Evolutionary conservation across 1,139 yeast species (phyloP).

Genomic region (Yamadazyma dushanensis): DNA sequence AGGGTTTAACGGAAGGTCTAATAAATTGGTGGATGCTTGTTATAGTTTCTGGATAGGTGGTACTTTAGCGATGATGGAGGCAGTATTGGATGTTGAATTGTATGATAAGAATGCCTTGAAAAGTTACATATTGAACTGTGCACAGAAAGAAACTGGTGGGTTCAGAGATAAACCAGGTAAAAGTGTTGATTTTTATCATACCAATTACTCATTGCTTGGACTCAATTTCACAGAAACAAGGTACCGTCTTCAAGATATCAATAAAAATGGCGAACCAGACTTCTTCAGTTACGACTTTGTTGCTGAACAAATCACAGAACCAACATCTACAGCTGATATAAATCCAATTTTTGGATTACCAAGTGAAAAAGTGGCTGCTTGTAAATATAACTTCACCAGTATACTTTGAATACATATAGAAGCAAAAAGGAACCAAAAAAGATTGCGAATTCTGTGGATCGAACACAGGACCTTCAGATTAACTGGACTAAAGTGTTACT

Average conservation of each 20-base stretch:
- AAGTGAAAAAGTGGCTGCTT: conserved; percentile 6
- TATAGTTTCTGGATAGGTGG: conserved; percentile 97
- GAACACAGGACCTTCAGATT: conserved; percentile 59
- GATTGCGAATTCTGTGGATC: conserved; percentile 54
- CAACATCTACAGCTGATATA: conserved; percentile 34
- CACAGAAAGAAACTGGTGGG: conserved; percentile 73
- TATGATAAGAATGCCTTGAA: conserved; percentile 58
- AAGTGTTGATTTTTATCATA: conserved; percentile 82
- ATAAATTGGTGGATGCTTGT: conserved; percentile 94
- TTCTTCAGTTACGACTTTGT: conserved; percentile 31
- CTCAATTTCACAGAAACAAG: conserved; percentile 65
- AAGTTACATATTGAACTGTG: conserved; percentile 70
- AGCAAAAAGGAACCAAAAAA: conserved; percentile 8
- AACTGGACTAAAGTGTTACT: conserved; percentile 37
- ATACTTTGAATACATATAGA: background rate
- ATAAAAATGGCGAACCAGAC: conserved; percentile 5
- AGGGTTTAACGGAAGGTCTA: conserved; percentile 86
- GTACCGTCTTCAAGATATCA: conserved; percentile 28
- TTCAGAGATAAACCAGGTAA: conserved; percentile 86
- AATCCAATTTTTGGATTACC: conserved; percentile 74
- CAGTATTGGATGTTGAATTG: conserved; percentile 35
- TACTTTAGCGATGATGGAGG: conserved; percentile 61
- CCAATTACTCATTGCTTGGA: conserved; percentile 82
- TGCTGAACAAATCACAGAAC: conserved; percentile 20
- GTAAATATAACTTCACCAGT: background rate